Conservation (phyloP, 768 basidiomycete species). For the Suillus americanus region DNA sequence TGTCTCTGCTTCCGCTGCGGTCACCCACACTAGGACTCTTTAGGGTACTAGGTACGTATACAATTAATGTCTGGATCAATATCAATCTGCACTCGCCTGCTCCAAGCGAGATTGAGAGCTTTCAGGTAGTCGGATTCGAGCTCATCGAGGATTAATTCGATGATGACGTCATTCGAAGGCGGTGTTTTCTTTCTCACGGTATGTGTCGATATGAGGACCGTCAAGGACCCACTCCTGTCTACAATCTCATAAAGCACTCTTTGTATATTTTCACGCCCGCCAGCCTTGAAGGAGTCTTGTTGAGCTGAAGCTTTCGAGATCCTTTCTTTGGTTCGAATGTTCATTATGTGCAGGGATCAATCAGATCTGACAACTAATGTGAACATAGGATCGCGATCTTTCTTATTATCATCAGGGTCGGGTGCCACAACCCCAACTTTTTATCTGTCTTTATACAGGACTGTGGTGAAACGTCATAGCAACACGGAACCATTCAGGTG, state of each 20-base stretch:
- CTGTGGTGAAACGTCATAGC: background rate
- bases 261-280: background rate
- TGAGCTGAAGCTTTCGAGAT: background rate
- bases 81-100: background rate
- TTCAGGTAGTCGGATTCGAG: too few species aligned
- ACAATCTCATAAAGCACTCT: background rate
- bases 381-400: background rate
- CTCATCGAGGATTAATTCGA: too few species aligned
- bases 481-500: background rate
- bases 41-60: background rate
- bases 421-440: background rate
- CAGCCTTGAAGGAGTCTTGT: background rate
- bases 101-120: background rate
- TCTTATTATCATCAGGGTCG: background rate
- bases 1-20: too few species aligned
- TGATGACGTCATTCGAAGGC: background rate
- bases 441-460: background rate
- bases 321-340: background rate
- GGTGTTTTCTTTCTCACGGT: background rate
- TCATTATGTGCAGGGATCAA: background rate
- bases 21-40: too few species aligned
- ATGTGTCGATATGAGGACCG: background rate
- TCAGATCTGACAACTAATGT: background rate
- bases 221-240: constrained; percentile 2
- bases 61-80: background rate